A percentile compares a stretch with the other conserved stretches of the same genome.
Evolutionary conservation across 176 grass and related monocot genomes (phyloP).

Genomic region (Alloteropsis semialata): DNA sequence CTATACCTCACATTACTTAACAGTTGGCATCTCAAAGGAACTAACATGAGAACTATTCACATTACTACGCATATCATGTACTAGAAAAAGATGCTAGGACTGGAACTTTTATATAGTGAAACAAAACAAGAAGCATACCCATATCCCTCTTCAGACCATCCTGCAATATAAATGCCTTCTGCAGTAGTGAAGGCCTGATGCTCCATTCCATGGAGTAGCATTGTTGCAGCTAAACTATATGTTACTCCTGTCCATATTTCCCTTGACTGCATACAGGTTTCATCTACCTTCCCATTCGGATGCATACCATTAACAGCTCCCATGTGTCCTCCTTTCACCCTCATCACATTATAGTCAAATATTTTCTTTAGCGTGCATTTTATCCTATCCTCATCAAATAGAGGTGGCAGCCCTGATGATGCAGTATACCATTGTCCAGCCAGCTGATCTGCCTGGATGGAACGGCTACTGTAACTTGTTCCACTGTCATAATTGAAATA

Average conservation of each 20-base stretch:
- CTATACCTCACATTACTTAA: background rate
- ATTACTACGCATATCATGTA: slow-evolving; percentile 8
- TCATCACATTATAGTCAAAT: slow-evolving; percentile 98
- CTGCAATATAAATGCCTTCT: slow-evolving; percentile 78
- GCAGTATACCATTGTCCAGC: slow-evolving; percentile 92
- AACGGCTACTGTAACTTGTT: slow-evolving; percentile 66
- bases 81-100: background rate
- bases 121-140: slow-evolving; percentile 58
- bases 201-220: slow-evolving; percentile 94
- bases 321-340: slow-evolving; percentile 92
- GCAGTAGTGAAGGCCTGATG: slow-evolving; percentile 87
- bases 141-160: slow-evolving; percentile 92
- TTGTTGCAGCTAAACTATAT: slow-evolving; percentile 80
- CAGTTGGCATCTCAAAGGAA: background rate
- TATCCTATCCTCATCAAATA: slow-evolving; percentile 81
- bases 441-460: slow-evolving; percentile 93
- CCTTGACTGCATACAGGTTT: slow-evolving; percentile 93
- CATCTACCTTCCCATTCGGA: slow-evolving; percentile 91
- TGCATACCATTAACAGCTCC: slow-evolving; percentile 90
- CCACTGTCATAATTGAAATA: slow-evolving; percentile 98
- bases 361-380: slow-evolving; percentile 83
- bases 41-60: slow-evolving; percentile 4
- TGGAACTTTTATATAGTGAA: background rate
- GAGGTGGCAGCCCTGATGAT: slow-evolving; percentile 66
- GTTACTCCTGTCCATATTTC: slow-evolving; percentile 99